These are phyloP conservation scores for Starmerella khaoyaiensis DNA, from an alignment of 805 yeast genomes.

Conservation along the genomic window DNA sequence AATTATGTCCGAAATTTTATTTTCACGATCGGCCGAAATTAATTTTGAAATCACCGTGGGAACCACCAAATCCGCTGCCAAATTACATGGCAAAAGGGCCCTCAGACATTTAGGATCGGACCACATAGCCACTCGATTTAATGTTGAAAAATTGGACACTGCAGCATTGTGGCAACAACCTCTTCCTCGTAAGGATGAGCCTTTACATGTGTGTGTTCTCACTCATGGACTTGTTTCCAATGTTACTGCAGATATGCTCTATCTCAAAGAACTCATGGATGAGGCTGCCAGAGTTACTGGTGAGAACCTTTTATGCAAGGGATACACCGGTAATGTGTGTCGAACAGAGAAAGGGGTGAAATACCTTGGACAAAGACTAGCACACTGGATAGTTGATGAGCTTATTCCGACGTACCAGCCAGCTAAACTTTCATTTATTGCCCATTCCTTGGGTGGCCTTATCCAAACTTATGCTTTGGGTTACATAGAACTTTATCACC, in stretches of 20 bases:
- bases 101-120: conserved; percentile 4
- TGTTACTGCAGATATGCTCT: conserved; percentile 79
- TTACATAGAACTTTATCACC: conserved; percentile 48
- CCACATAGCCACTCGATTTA: neutral
- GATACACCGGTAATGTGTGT: conserved; percentile 71
- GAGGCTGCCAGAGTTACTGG: conserved; percentile 32
- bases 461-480: conserved; percentile 86
- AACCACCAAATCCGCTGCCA: conserved; percentile 21
- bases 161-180: conserved; percentile 66
- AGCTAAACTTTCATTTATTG: conserved; percentile 65
- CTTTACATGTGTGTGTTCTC: conserved; percentile 69
- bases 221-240: conserved; percentile 93
- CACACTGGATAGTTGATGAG: conserved; percentile 51
- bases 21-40: conserved; percentile 55
- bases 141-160: conserved; percentile 40
- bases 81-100: conserved; percentile 6
- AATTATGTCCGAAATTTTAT: conserved; percentile 64
- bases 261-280: conserved; percentile 69
- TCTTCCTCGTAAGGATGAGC: conserved; percentile 35
- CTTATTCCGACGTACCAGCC: conserved; percentile 37
- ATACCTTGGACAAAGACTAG: conserved; percentile 70
- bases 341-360: conserved; percentile 82
- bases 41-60: conserved; percentile 51
- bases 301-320: conserved; percentile 67
- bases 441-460: conserved; percentile 89